phyloP scores from a whole-genome alignment of 169 alveolate genomes.

The Cryptosporidium ryanae region DNA sequence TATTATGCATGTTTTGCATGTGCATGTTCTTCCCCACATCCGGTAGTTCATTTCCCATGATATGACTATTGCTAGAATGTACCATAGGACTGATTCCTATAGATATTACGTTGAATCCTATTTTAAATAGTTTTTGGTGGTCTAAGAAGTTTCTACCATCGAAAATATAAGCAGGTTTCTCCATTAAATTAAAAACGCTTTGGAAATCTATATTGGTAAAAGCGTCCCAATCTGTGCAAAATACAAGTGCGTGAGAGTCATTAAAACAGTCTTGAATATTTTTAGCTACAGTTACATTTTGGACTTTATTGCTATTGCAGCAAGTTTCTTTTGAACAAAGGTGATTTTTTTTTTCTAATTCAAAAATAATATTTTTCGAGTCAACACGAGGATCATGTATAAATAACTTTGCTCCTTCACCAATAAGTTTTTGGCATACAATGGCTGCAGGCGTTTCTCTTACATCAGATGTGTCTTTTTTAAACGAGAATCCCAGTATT shows the following conservation, averaged over 20 bases:
- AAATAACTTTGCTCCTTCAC: slow-evolving; percentile 82
- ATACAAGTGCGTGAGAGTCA: slow-evolving; percentile 84
- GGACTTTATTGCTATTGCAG: not conserved
- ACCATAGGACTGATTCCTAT: slow-evolving; percentile 75
- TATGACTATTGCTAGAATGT: not conserved
- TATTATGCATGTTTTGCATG: too few relatives aligned
- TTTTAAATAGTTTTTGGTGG: slow-evolving; percentile 64
- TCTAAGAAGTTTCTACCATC: slow-evolving; percentile 88
- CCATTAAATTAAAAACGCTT: slow-evolving; percentile 73
- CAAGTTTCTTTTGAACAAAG: slow-evolving; percentile 20
- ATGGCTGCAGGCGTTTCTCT: slow-evolving; percentile 86
- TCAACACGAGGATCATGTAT: slow-evolving; percentile 88
- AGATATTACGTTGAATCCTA: slow-evolving; percentile 81
- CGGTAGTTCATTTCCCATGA: not conserved
- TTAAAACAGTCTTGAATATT: slow-evolving; percentile 78
- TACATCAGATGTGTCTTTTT: slow-evolving; percentile 92
- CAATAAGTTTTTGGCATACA: slow-evolving; percentile 79
- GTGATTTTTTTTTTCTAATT: slow-evolving; percentile 72
- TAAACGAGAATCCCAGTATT: slow-evolving; percentile 90
- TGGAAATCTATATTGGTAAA: slow-evolving; percentile 77
- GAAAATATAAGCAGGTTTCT: slow-evolving; percentile 84
- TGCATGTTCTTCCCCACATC: too few relatives aligned
- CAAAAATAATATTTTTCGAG: slow-evolving; percentile 70
- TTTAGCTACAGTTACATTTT: not conserved
- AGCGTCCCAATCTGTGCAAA: slow-evolving; percentile 93